A percentile compares a stretch with the other conserved stretches of the same genome.
Evolutionary conservation across 2,329 filamentous ascomycete genomes (phyloP).

Genomic region (Lasiodiplodia hormozganensis): DNA sequence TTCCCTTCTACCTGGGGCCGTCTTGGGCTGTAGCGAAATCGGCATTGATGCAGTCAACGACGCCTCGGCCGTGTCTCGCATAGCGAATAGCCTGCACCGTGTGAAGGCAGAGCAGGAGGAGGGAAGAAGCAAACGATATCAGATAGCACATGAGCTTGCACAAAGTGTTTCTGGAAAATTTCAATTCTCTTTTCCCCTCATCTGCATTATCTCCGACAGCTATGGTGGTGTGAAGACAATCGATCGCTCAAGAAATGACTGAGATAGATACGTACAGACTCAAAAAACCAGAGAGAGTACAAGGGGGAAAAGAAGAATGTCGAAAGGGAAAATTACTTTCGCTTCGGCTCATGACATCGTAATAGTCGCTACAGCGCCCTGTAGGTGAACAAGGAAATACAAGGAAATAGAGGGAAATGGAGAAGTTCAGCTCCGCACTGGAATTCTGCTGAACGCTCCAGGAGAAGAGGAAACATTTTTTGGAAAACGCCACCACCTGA

Average conservation of each 20-base stretch:
- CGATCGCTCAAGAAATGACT: conserved; percentile 1
- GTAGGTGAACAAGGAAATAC: background rate
- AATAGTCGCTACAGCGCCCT: background rate
- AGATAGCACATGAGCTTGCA: background rate
- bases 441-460: conserved; percentile 8
- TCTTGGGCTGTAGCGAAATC: background rate
- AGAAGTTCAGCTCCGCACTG: conserved; percentile 21
- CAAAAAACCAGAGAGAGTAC: background rate
- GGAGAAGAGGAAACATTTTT: background rate
- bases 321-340: background rate
- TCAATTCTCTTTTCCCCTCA: background rate
- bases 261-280: background rate
- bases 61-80: background rate
- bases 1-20: background rate
- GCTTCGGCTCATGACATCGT: background rate
- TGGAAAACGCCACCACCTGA: conserved; percentile 9
- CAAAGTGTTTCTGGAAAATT: background rate
- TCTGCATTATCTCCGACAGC: background rate
- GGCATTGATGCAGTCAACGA: background rate
- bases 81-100: background rate
- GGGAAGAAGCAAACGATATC: background rate
- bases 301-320: background rate
- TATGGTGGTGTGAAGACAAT: background rate
- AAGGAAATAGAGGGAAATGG: background rate
- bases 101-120: background rate